phyloP scores from a whole-genome alignment of 2,329 filamentous ascomycete species.

The Pseudocercospora fuligena region DNA sequence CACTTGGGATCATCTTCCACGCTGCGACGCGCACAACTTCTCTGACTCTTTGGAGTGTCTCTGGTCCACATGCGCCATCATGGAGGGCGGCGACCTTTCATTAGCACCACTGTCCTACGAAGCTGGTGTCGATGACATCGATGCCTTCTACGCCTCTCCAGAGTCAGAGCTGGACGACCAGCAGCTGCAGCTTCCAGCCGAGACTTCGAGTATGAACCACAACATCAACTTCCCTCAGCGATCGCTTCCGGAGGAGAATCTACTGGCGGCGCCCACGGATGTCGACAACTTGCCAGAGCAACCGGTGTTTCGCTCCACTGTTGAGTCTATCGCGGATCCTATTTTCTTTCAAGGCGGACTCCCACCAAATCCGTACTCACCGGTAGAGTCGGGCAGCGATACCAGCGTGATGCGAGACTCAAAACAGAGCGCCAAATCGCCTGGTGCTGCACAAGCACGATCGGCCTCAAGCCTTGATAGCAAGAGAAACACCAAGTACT shows the following conservation, averaged over 20 bases:
- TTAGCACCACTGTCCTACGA: constrained; percentile 14
- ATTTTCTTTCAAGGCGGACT: background rate
- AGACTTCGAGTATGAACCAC: background rate
- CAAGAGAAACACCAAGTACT: background rate
- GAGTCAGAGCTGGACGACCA: background rate
- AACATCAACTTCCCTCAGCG: background rate
- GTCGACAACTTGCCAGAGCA: constrained; percentile 8
- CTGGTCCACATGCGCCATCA: background rate
- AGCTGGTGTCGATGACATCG: constrained; percentile 25
- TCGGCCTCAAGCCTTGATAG: background rate
- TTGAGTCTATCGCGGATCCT: background rate
- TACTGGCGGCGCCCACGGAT: constrained; percentile 6
- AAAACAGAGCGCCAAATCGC: background rate
- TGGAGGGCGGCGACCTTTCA: background rate
- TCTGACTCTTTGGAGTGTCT: background rate
- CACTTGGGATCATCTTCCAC: background rate
- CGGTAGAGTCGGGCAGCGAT: background rate
- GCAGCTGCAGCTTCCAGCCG: background rate
- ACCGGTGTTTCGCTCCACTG: background rate
- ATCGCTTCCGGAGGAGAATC: background rate
- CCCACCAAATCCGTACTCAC: constrained; percentile 9
- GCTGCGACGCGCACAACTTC: background rate
- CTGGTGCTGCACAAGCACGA: background rate
- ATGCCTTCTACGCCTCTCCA: constrained; percentile 19
- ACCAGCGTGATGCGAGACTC: background rate